Evolutionary conservation across 2,329 filamentous ascomycete genomes (phyloP).

Genomic region (Exophiala sp.): DNA sequence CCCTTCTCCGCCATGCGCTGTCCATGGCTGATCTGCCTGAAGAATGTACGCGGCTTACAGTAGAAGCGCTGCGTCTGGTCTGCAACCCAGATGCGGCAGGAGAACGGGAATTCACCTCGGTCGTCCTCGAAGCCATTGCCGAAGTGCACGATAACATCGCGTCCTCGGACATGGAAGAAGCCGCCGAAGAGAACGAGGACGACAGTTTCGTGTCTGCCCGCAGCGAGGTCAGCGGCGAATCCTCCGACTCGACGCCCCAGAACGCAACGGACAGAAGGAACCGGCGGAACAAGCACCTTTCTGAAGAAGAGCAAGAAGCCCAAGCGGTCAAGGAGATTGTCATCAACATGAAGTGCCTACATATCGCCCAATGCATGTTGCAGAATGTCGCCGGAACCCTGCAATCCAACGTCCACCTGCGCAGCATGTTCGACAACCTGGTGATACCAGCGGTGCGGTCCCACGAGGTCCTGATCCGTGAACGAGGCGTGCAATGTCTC

Average conservation of each 20-base stretch:
- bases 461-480: constrained; percentile 85
- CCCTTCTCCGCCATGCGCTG: constrained; percentile 75
- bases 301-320: constrained; percentile 44
- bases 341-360: constrained; percentile 96
- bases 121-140: constrained; percentile 81
- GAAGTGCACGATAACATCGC: constrained; percentile 94
- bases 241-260: constrained; percentile 36
- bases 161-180: constrained; percentile 28
- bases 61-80: constrained; percentile 74
- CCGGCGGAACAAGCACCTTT: constrained; percentile 13
- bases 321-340: constrained; percentile 87
- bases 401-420: constrained; percentile 83
- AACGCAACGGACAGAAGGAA: constrained; percentile 31
- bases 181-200: constrained; percentile 53
- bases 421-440: constrained; percentile 95
- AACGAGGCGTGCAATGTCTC: constrained; percentile 81
- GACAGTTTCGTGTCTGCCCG: constrained; percentile 92
- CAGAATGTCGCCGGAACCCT: constrained; percentile 84
- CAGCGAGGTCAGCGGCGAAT: constrained; percentile 71
- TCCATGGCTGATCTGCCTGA: constrained; percentile 84
- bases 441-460: constrained; percentile 92
- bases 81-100: constrained; percentile 57
- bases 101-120: constrained; percentile 46
- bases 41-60: constrained; percentile 79
- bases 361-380: constrained; percentile 96